Base-by-base conservation (phyloP, 2,329 filamentous ascomycete species). In the Aspergillus pseudoglaucus region DNA sequence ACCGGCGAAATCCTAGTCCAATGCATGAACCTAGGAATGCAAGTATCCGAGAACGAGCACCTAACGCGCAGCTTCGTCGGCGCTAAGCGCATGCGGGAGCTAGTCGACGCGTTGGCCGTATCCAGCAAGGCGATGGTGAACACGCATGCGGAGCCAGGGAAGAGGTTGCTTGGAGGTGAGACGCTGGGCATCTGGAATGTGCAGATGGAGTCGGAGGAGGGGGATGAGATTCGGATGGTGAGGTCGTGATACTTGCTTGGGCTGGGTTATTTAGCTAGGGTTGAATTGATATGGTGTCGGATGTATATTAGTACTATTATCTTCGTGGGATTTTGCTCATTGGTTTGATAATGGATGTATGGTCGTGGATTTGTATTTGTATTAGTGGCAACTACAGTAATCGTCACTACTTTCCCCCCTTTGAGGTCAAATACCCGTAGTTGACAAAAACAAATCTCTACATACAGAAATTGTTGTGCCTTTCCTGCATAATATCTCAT, bases 11-110 rank as follows among this genome's bases (percentile, higher is more conserved):
- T 85, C 55, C 76, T 95, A 15, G 77, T 93, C 22, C 84, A 91
- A 62, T 87, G 85, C 59, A 91, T 98, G 87, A 88, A 95, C 50
- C 75, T 98, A 14, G 84, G 89, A 1, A 82, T 83, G 2, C 79
- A 95, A 44, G 88, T 91, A 2, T 82, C 85, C 48, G 81, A 83
- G 54, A 79, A 77, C 51, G 83, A 83, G 20, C 83, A 85, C 55
- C 68, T 91, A 37, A 81, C 84, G 1, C 69, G 74, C 20, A 78
- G 80, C 40, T 87, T 93, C 56, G 67, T 83, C 47, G 75, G 78
- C 47, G 78, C 81, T 2, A 77, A 78, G 27, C 80, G 85, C 42
- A 85, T 91, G 81, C 79, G 80, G 59, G 87, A 91, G 70, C 73
- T 93, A 37, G 79, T 90, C 10, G 82, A 87, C 61, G 80, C 80